Conservation (phyloP, 2,329 filamentous ascomycete genomes). For the Coniochaeta sp. region DNA sequence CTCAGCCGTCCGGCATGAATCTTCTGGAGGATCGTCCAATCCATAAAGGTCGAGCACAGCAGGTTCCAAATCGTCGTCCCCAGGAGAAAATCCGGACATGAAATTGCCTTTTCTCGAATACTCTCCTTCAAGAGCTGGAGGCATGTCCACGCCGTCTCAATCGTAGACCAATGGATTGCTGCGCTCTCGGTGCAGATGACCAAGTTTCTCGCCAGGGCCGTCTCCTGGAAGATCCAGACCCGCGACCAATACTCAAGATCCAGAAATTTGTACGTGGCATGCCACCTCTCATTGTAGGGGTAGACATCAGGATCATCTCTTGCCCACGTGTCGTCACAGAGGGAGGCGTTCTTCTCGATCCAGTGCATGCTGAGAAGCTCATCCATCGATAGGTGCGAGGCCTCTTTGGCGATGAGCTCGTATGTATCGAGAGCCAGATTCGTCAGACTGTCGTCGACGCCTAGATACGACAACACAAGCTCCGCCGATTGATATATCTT, state of each 20-base stretch:
- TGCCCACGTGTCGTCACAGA: not conserved
- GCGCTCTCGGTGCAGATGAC: not conserved
- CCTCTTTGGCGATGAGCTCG: not conserved
- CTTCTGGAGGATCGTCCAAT: too few species aligned
- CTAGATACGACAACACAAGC: not conserved
- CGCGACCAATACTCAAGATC: not conserved
- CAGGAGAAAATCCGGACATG: too few species aligned
- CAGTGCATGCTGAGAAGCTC: not conserved
- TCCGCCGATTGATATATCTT: not conserved
- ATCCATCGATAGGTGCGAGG: not conserved
- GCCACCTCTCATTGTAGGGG: not conserved
- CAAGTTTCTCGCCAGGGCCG: not conserved
- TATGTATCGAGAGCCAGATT: not conserved
- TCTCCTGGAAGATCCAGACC: not conserved
- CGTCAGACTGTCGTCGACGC: not conserved
- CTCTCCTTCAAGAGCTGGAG: too few species aligned
- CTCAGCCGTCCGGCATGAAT: too few species aligned
- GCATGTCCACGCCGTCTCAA: too few species aligned
- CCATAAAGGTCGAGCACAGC: too few species aligned
- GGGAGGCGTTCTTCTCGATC: not conserved
- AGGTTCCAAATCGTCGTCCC: too few species aligned
- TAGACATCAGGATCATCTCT: not conserved
- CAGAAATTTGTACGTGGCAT: not conserved
- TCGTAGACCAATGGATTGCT: too few species aligned
- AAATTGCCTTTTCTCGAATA: too few species aligned